Evolutionary conservation across 495 filamentous ascomycete species (phyloP), one percentile per base, ranked within the genome.

Genomic region (Darksidea phi): DNA sequence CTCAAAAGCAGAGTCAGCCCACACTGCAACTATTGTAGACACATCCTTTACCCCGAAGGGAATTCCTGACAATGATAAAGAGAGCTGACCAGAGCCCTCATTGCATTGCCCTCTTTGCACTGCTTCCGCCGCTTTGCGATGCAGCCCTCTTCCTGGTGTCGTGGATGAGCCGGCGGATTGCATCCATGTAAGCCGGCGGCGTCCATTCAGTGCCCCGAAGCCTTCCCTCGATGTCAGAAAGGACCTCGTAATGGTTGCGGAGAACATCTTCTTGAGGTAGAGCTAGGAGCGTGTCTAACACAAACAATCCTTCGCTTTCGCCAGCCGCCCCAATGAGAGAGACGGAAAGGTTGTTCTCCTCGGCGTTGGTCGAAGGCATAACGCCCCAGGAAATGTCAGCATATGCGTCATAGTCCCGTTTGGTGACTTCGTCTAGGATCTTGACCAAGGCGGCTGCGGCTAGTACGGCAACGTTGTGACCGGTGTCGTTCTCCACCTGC

Each of bases 371-470:
- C 11, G 54, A 26, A 6, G 28, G 32, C 23, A 66, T 42, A 25
- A 18, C 38, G 12, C 32, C 56, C 58, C 62, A 66, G 26, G 61
- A 43, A 24, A 54, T 63, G 46, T 65, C 50, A 3, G 34, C 51
- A 43, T 68, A 68, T 10, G 61, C 61, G 47, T 69, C 54, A 24
- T 46, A 32, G 25, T 69, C 59, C 4, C 62, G 51, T 18, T 49
- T 26, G 1, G 49, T 46, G 7, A 70, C 67, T 15, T 59, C 59
- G n/a, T 67, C 52, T 1, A 70, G 50, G 36, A 70, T 64, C n/a
- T 18, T 53, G 59, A 67, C 53, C 38, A 70, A 43, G 2, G 63
- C 49, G 11, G 54, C 58, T 2, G 61, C 64, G 12, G 63, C 64
- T 3, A 50, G 38, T n/a, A 53, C 50, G 32, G 59, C 59, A 1